Conservation (phyloP, 768 basidiomycete genomes). For the Kwoniella sp. region DNA sequence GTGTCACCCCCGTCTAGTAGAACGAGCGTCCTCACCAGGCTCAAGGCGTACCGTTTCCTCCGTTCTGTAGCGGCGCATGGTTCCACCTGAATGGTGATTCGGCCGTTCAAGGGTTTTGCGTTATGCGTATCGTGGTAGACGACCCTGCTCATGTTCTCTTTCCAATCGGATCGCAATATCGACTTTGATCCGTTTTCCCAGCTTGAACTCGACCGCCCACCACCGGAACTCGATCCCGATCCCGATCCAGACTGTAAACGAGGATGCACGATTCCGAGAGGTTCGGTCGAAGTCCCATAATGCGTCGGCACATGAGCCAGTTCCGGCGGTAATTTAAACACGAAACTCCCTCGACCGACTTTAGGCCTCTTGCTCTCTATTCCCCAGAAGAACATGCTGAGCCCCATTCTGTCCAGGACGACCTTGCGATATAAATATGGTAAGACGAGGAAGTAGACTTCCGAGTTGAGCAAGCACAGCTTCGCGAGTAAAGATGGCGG, state of each 20-base stretch:
- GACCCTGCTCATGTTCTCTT: background rate
- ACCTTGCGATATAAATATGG: conserved; percentile 12
- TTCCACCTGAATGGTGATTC: too few species aligned
- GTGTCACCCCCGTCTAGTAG: background rate
- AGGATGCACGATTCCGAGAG: background rate
- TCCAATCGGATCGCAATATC: background rate
- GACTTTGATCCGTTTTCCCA: too few species aligned
- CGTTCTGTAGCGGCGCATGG: background rate
- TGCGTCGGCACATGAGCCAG: background rate
- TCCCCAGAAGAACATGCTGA: conserved; percentile 8
- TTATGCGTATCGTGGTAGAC: background rate
- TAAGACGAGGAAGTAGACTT: conserved; percentile 12
- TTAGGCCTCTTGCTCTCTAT: conserved; percentile 4
- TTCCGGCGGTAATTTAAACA: conserved; percentile 5
- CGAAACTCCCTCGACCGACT: conserved; percentile 9
- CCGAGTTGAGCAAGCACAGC: conserved; percentile 9
- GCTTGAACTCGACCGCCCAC: background rate
- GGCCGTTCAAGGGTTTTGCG: background rate
- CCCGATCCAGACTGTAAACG: background rate
- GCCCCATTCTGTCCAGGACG: background rate
- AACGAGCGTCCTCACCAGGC: background rate
- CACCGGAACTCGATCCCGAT: background rate
- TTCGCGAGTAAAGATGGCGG: conserved; percentile 11
- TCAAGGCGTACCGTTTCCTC: background rate
- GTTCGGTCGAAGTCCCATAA: background rate